These are phyloP conservation scores for Colletotrichum sp. DNA, from an alignment of 2,329 filamentous ascomycete species.

Conservation along the genomic window DNA sequence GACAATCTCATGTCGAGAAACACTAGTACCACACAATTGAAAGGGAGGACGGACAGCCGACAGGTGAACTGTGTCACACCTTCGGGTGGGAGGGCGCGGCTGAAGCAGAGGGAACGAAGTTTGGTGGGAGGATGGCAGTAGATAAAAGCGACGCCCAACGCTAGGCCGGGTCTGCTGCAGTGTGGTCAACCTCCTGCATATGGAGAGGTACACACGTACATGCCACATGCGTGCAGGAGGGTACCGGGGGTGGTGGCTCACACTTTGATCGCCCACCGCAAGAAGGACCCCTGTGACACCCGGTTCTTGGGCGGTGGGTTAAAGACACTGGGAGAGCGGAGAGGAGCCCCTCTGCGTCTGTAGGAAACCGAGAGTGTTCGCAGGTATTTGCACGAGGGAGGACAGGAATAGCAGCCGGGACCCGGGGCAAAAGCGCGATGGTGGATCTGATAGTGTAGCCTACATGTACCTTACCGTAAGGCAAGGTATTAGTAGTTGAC, in stretches of 20 bases:
- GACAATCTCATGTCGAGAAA: slow-evolving; percentile 14
- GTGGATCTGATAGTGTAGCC: slow-evolving; percentile 1
- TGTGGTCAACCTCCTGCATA: slow-evolving; percentile 20
- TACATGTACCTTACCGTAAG: not conserved
- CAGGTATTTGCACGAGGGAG: not conserved
- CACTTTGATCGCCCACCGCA: slow-evolving; percentile 9
- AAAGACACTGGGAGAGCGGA: not conserved
- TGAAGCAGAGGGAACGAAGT: slow-evolving; percentile 6
- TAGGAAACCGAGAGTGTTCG: not conserved
- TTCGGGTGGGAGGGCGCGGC: slow-evolving; percentile 4
- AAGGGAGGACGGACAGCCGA: slow-evolving; percentile 2
- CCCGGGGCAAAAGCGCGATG: not conserved
- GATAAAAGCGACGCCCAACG: slow-evolving; percentile 17
- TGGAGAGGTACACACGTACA: slow-evolving; percentile 2
- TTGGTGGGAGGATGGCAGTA: slow-evolving; percentile 16
- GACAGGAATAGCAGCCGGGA: slow-evolving; percentile 15
- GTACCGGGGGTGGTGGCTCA: slow-evolving; percentile 7
- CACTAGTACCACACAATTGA: not conserved
- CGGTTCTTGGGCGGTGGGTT: not conserved
- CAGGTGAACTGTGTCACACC: slow-evolving; percentile 20
- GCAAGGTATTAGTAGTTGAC: not conserved
- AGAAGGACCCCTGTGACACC: slow-evolving; percentile 8
- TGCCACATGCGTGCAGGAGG: slow-evolving; percentile 8
- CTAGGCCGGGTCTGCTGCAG: slow-evolving; percentile 17
- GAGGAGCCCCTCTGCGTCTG: not conserved